Evolutionary conservation across 192 early-diverging fungal species (phyloP).

Genomic region (Entomortierella beljakovae): DNA sequence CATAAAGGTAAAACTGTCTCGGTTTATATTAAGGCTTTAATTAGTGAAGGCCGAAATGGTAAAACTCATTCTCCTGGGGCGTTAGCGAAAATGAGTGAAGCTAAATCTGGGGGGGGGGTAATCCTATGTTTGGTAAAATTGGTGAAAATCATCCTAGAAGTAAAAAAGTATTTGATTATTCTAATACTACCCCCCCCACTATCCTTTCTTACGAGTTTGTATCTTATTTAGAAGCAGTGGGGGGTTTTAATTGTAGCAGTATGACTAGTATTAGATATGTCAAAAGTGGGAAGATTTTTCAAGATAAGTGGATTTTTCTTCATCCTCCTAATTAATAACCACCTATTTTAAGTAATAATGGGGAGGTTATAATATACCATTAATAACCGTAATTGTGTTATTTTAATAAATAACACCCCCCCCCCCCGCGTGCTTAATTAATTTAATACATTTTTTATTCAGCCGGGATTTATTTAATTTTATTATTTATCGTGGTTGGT

Average conservation of each 20-base stretch:
- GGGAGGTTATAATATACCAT: slow-evolving; percentile 2
- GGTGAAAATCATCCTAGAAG: no score
- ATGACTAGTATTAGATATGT: slow-evolving; percentile 21
- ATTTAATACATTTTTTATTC: no score
- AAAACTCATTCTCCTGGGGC: no score
- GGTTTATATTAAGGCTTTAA: no score
- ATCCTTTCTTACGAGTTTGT: slow-evolving; percentile 8
- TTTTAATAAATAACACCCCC: slow-evolving; percentile 1
- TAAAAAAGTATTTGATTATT: neutral
- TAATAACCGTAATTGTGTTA: slow-evolving; percentile 1
- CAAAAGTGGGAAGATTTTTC: slow-evolving; percentile 9
- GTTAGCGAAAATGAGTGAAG: neutral
- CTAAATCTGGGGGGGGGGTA: slow-evolving; percentile 1
- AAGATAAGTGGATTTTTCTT: slow-evolving; percentile 11
- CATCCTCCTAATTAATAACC: neutral
- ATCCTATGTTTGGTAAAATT: no score
- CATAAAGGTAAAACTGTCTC: neutral
- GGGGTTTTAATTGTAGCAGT: slow-evolving; percentile 4
- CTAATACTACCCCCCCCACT: slow-evolving; percentile 10
- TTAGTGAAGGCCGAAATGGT: no score
- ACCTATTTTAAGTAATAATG: slow-evolving; percentile 39
- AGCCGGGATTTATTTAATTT: no score
- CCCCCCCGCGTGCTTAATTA: no score
- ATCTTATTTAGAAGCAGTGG: neutral
- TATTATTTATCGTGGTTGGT: no score